Evolutionary conservation across 164 flowering plant species (phyloP), one percentile per base, ranked within the genome.

Genomic region (Magnolia officinalis): DNA sequence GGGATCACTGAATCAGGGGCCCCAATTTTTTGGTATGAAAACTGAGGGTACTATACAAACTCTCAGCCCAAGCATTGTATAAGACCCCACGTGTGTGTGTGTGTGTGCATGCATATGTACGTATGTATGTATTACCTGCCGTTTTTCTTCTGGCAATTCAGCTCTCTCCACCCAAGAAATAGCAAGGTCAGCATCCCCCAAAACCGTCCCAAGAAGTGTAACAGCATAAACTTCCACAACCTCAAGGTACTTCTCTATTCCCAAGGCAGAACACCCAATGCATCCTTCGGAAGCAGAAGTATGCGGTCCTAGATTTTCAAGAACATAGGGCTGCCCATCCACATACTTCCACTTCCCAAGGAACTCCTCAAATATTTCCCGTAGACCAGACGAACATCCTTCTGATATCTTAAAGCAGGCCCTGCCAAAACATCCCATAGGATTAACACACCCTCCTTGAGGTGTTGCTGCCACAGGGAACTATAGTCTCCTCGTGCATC

Each of bases 141-240:
- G 83, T 64, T 74, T 86, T 76, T 83, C 91, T 73, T 88, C 92
- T 0, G 94, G 96, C 72, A 95, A 78, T 67, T 85, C 73, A 70
- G 95, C 96, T 71, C 89, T 88, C 84, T 93, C 92, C 69, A 89
- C 86, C 96, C 98, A 95, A 51, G 86, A 80, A 29, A 87, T 81
- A 67, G 95, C 96, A 79, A 74, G 83, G 65, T 86, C 89, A 18
- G 80, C 61, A 77, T 91, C 82, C 66, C 82, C 83, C 66, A 80
- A 76, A 77, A 77, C 72, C n/a, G 2, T 80, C 49, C 84, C 90
- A 24, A 89, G 89, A 79, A 90, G 83, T 37, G 83, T 83, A 66
- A 90, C 74, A 64, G 84, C 88, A 81, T 92, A 95, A 26, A 90
- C 76, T 78, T 95, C 98, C 74, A 85, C 92, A 83, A 91, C 89